Conservation (phyloP, 176 grass and related monocot species). For the Raddia guianensis region DNA sequence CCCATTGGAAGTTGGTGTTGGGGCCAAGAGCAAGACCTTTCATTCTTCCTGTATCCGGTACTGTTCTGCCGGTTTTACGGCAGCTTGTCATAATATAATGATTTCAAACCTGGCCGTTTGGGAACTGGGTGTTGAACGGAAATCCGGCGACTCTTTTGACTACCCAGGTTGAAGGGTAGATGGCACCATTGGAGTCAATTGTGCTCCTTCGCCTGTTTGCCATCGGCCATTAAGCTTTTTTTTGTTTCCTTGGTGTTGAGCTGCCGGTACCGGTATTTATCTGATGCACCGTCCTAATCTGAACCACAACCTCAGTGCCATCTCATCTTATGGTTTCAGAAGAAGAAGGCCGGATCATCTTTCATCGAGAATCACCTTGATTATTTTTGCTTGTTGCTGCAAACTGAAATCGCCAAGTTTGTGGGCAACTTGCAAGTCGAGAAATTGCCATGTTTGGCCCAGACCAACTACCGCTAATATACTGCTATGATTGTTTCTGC, state of each 20-base stretch:
- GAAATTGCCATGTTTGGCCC: constrained; percentile 25
- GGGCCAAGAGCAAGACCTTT: background rate
- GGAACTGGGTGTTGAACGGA: background rate
- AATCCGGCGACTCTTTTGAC: constrained; percentile 21
- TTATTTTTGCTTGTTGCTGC: no score
- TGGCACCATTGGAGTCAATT: background rate
- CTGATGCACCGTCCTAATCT: background rate
- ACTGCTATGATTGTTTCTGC: background rate
- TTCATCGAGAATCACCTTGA: no score
- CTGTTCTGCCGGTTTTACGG: background rate
- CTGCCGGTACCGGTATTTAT: background rate
- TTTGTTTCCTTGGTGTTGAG: background rate
- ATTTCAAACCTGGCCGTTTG: background rate
- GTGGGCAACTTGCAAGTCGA: background rate
- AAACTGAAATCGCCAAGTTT: no score
- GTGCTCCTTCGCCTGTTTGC: background rate
- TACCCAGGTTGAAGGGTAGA: background rate
- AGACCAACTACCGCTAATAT: constrained; percentile 6
- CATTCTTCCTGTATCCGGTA: background rate
- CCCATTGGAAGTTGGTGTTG: background rate
- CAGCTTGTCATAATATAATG: background rate
- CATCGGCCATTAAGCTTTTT: background rate
- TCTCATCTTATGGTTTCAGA: background rate
- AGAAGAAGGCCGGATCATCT: background rate
- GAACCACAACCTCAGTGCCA: background rate